phyloP scores from a whole-genome alignment of 2,329 filamentous ascomycete species.

The Ascochyta viciae-villosae region DNA sequence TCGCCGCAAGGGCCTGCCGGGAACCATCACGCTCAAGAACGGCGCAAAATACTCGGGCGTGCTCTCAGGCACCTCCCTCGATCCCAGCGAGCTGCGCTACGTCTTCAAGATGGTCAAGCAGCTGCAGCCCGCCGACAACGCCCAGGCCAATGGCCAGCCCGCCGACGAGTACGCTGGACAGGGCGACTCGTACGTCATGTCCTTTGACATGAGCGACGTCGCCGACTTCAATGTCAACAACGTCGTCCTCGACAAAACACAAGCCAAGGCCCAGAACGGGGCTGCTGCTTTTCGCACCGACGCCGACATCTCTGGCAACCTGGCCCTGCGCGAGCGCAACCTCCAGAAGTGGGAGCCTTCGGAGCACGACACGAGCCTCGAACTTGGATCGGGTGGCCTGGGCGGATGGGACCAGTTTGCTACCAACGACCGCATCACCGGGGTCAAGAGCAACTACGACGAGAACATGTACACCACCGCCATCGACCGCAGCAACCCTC shows the following conservation, averaged over 20 bases:
- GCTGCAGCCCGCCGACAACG: conserved; percentile 48
- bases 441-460: conserved; percentile 87
- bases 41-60: conserved; percentile 69
- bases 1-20: conserved; percentile 59
- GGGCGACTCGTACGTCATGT: conserved; percentile 61
- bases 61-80: conserved; percentile 63
- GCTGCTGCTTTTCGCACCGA: conserved; percentile 80
- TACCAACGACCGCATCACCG: conserved; percentile 85
- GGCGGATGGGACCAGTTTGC: conserved; percentile 90
- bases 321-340: conserved; percentile 72
- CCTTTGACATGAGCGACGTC: conserved; percentile 68
- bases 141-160: conserved; percentile 56
- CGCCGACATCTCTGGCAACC: conserved; percentile 80
- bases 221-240: conserved; percentile 62
- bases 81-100: conserved; percentile 61
- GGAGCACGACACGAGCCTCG: conserved; percentile 69
- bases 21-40: conserved; percentile 64
- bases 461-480: conserved; percentile 93
- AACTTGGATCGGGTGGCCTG: conserved; percentile 66
- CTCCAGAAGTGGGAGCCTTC: conserved; percentile 84
- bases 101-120: conserved; percentile 71
- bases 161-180: conserved; percentile 55
- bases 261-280: conserved; percentile 62
- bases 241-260: conserved; percentile 60
- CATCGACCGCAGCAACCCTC: conserved; percentile 83